A percentile compares a stretch with the other conserved stretches of the same genome.
Evolutionary conservation across 768 basidiomycete genomes (phyloP).

Genomic region (Butyriboletus loyo): DNA sequence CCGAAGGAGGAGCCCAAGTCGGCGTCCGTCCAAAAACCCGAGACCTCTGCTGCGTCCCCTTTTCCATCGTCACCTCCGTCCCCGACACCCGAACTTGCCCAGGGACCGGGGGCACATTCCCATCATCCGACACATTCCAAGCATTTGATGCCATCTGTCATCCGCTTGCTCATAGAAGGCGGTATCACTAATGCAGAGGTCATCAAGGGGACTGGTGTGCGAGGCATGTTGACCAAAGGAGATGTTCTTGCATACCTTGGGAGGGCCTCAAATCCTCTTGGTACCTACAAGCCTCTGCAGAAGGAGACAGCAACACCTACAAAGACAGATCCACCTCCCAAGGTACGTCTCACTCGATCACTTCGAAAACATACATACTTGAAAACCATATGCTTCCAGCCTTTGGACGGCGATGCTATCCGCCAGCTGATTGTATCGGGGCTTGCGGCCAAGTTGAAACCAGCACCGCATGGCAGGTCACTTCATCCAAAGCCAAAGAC

Average conservation of each 20-base stretch:
- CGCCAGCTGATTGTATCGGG: slow-evolving; percentile 62
- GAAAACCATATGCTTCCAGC: slow-evolving; percentile 24
- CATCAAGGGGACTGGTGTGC: slow-evolving; percentile 85
- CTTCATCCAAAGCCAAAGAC: background rate
- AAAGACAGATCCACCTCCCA: slow-evolving; percentile 36
- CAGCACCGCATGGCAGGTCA: slow-evolving; percentile 42
- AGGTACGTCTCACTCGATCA: slow-evolving; percentile 30
- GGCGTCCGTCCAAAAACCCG: slow-evolving; percentile 13
- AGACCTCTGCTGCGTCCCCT: slow-evolving; percentile 19
- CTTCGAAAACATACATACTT: background rate
- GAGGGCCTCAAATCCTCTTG: slow-evolving; percentile 71
- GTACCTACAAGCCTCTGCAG: slow-evolving; percentile 59
- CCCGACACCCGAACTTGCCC: slow-evolving; percentile 22
- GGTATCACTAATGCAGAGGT: slow-evolving; percentile 53
- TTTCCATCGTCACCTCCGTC: slow-evolving; percentile 17
- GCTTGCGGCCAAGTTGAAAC: slow-evolving; percentile 55
- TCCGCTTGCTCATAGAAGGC: slow-evolving; percentile 65
- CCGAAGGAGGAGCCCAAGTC: slow-evolving; percentile 42
- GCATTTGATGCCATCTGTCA: slow-evolving; percentile 88
- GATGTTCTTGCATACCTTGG: slow-evolving; percentile 88
- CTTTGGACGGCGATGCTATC: slow-evolving; percentile 62
- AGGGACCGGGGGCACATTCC: slow-evolving; percentile 33
- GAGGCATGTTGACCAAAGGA: slow-evolving; percentile 95
- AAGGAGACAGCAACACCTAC: slow-evolving; percentile 25
- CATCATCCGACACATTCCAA: slow-evolving; percentile 49